Evolutionary conservation across 2,329 filamentous ascomycete genomes (phyloP), one percentile per base, ranked within the genome.

Genomic region (Pseudogymnoascus sp.): DNA sequence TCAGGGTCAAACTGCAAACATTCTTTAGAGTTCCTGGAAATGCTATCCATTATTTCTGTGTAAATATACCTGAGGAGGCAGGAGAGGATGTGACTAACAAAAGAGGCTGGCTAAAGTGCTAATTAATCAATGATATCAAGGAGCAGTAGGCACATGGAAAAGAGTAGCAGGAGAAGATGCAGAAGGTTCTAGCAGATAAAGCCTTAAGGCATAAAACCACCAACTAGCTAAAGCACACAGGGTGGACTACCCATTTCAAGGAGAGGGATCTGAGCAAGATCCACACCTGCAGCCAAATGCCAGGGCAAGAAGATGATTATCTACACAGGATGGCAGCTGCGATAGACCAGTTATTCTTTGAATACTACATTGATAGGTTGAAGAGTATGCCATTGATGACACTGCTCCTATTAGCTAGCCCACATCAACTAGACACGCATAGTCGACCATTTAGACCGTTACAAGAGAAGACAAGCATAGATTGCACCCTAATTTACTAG

Each of bases 391-490:
- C 25, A 7, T n/a, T 58, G 4, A 58, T 58, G 17, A 58, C 29
- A 9, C 17, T 4, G n/a, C 51, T 58, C 15, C 42, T 48, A 4
- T 15, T 58, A 17, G 51, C 51, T 15, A 58, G 51, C 51, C 29
- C 29, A 2, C 17, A 58, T 15, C 13, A 29, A 9, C 51, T 9
- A 13, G 51, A 58, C 25, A n/a, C 25, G 6, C 51, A 58, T n/a
- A 58, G 51, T 8, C 25, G 17, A n/a, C 51, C 17, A n/a, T 58
- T 58, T 15, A 17, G 51, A 6, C 51, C 2, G 4, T n/a, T 25
- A n/a, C 17, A 58, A 13, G 51, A 58, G 29, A 58, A 58, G 29
- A 33, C 17, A 10, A 58, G 51, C 51, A 58, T 58, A n/a, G 51
- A 33, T 17, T 13, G 17, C 25, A 31, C 21, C 29, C 17, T 58